Conservation (phyloP, 2,329 filamentous ascomycete species). For the Catunica adiposa region DNA sequence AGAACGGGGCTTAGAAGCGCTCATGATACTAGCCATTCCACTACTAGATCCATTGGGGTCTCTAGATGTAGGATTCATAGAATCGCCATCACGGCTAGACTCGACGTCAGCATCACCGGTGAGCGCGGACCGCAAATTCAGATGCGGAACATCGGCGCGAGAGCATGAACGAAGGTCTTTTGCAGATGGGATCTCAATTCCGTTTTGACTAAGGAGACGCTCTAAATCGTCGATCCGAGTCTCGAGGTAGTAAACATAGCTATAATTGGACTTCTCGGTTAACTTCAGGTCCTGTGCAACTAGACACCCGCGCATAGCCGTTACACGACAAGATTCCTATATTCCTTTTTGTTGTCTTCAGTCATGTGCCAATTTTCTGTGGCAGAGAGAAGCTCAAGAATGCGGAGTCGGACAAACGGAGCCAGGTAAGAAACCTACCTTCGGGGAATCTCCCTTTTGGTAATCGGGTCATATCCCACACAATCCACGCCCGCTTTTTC, state of each 20-base stretch:
- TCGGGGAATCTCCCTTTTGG: conserved; percentile 84
- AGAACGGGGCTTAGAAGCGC: conserved; percentile 61
- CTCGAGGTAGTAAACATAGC: conserved; percentile 91
- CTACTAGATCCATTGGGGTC: conserved; percentile 17
- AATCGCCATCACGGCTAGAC: not conserved
- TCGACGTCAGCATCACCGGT: not conserved
- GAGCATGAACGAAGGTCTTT: conserved; percentile 50
- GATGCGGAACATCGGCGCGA: conserved; percentile 26
- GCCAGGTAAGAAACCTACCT: conserved; percentile 48
- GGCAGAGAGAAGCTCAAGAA: too few relatives aligned
- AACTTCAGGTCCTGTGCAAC: conserved; percentile 2
- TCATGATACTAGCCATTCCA: conserved; percentile 60
- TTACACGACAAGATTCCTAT: not conserved
- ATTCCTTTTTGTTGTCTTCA: too few relatives aligned
- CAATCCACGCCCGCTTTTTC: conserved; percentile 85
- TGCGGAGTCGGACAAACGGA: not conserved
- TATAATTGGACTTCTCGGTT: conserved; percentile 20
- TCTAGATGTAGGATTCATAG: not conserved
- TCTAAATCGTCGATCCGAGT: conserved; percentile 74
- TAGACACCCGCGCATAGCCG: not conserved
- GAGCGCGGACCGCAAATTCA: conserved; percentile 8
- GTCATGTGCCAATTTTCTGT: too few relatives aligned
- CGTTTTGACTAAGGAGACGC: conserved; percentile 49
- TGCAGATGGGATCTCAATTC: conserved; percentile 55
- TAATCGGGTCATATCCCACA: conserved; percentile 91